These are phyloP conservation scores for Chrysopogon serrulatus DNA, from an alignment of 176 grass and related monocot species.

Conservation along the genomic window DNA sequence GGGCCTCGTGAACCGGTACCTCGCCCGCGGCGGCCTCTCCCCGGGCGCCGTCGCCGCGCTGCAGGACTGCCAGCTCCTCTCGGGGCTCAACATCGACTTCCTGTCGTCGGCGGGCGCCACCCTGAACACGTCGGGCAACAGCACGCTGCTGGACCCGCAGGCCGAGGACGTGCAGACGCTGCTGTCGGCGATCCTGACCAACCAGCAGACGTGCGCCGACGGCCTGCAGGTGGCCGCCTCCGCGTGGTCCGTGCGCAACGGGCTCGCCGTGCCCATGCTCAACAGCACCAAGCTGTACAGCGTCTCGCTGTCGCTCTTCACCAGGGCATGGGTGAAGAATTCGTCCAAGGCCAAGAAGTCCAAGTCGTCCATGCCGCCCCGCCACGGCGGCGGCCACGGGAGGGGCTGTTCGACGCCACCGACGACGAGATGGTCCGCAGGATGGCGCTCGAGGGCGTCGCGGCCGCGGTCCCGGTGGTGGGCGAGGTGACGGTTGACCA, in stretches of 20 bases:
- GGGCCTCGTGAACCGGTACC: conserved; percentile 60
- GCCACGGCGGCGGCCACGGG: conserved; percentile 20
- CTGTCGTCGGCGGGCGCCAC: conserved; percentile 46
- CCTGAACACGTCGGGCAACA: conserved; percentile 39
- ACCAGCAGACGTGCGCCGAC: conserved; percentile 95
- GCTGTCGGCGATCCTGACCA: conserved; percentile 86
- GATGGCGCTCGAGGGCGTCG: conserved; percentile 22
- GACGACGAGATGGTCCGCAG: conserved; percentile 42
- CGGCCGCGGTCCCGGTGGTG: conserved; percentile 35
- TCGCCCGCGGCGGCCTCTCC: conserved; percentile 47
- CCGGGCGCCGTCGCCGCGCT: conserved; percentile 52
- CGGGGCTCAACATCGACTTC: conserved; percentile 78
- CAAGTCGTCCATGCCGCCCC: conserved; percentile 9
- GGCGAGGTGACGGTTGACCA: conserved; percentile 58
- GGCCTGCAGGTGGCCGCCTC: conserved; percentile 67
- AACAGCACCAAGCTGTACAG: conserved; percentile 85
- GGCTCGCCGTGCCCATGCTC: conserved; percentile 57
- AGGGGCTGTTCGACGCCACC: conserved; percentile 51
- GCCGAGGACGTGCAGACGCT: conserved; percentile 71
- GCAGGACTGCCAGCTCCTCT: conserved; percentile 82
- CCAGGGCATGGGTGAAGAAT: conserved; percentile 65
- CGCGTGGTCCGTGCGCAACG: conserved; percentile 76
- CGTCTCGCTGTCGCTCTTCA: conserved; percentile 90
- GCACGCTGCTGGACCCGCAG: conserved; percentile 69
- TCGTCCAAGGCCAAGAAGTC: conserved; percentile 1